Percentiles rank a stretch among this genome's conserved stretches.
Evolutionary conservation across 306 rosid species (phyloP).

Genomic region (Vicia villosa): DNA sequence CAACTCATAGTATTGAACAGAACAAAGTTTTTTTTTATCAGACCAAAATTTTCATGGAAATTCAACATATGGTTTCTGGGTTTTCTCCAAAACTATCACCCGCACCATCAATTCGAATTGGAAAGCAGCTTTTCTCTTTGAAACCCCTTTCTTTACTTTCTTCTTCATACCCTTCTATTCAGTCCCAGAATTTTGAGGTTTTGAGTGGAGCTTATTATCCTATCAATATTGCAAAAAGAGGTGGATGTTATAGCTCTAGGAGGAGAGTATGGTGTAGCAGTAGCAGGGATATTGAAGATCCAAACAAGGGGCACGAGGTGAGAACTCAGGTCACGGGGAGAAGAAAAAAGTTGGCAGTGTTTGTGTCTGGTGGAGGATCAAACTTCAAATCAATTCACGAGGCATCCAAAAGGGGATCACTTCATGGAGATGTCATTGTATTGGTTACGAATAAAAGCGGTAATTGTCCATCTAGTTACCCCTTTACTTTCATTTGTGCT

Average conservation of each 20-base stretch:
- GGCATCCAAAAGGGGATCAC: constrained; percentile 58
- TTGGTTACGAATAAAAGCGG: constrained; percentile 78
- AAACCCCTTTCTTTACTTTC: constrained; percentile 13
- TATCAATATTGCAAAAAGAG: constrained; percentile 14
- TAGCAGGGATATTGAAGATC: constrained; percentile 22
- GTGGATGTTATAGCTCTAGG: constrained; percentile 22
- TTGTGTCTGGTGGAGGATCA: constrained; percentile 93
- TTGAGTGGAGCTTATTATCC: constrained; percentile 29
- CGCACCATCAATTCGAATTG: constrained; percentile 25
- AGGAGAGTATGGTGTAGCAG: constrained; percentile 39
- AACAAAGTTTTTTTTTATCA: background rate
- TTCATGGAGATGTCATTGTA: constrained; percentile 71
- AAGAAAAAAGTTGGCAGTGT: constrained; percentile 72
- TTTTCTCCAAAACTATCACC: constrained; percentile 40
- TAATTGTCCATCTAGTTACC: constrained; percentile 27
- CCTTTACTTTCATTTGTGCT: background rate
- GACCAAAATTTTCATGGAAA: constrained; percentile 34
- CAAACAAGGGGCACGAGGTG: constrained; percentile 19
- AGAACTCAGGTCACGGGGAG: constrained; percentile 33
- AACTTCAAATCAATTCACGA: constrained; percentile 79
- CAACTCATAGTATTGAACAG: background rate
- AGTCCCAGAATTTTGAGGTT: constrained; percentile 34
- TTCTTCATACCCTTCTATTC: constrained; percentile 38
- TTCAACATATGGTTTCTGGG: constrained; percentile 37
- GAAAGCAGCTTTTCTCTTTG: constrained; percentile 35